These are phyloP conservation scores for Rhizophagus sp. DNA, from an alignment of 192 early-diverging fungal genomes.

Conservation along the genomic window DNA sequence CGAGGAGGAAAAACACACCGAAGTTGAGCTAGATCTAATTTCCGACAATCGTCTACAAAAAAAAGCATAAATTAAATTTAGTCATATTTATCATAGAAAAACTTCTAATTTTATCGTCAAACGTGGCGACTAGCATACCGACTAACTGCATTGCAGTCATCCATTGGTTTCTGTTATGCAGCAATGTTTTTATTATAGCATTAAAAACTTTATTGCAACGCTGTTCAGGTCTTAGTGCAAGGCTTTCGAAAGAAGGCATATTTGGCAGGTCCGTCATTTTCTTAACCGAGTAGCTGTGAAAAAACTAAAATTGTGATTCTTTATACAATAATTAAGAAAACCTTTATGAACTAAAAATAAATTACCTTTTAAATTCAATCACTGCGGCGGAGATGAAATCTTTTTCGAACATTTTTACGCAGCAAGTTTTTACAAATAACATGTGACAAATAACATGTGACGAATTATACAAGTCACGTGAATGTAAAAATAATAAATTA, in stretches of 20 bases:
- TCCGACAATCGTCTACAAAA: not conserved
- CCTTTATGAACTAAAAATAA: too few species aligned
- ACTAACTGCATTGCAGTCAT: constrained; percentile 23
- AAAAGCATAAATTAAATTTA: not conserved
- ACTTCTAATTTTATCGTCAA: not conserved
- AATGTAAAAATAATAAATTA: too few species aligned
- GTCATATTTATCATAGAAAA: not conserved
- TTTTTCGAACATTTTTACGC: too few species aligned
- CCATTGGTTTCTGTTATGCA: constrained; percentile 12
- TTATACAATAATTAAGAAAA: not conserved
- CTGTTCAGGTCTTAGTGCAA: constrained; percentile 8
- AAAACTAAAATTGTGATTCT: not conserved
- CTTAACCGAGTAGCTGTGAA: not conserved
- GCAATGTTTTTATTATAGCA: constrained; percentile 8
- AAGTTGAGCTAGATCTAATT: not conserved
- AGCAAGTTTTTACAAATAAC: too few species aligned
- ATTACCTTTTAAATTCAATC: too few species aligned
- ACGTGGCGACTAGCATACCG: constrained; percentile 3
- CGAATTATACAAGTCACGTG: too few species aligned
- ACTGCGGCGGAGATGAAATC: too few species aligned
- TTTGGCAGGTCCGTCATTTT: constrained; percentile 2
- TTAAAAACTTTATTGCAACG: constrained; percentile 13
- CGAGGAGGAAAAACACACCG: constrained; percentile 3
- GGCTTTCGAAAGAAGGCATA: constrained; percentile 15
- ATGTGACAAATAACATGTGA: too few species aligned